Conservation (phyloP, 2,329 filamentous ascomycete genomes). For the Fusarium setosum region DNA sequence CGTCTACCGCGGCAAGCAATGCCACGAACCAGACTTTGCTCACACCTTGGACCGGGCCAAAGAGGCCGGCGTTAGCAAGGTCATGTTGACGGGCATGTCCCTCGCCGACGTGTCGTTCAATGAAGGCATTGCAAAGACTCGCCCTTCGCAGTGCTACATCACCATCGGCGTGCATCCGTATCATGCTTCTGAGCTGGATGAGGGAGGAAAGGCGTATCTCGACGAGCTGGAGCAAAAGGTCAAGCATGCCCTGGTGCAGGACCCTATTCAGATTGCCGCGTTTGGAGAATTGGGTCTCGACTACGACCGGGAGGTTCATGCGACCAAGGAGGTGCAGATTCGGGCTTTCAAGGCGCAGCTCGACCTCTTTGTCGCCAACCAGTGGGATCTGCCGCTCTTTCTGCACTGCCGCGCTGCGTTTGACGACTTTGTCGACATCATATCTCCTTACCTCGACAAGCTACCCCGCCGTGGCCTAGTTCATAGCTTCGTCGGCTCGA, state of each 20-base stretch:
- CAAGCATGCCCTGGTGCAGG: slow-evolving; percentile 38
- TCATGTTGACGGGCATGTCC: slow-evolving; percentile 55
- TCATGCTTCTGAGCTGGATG: slow-evolving; percentile 57
- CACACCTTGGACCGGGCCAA: slow-evolving; percentile 54
- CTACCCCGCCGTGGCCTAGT: slow-evolving; percentile 38
- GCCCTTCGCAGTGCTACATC: slow-evolving; percentile 51
- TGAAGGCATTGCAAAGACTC: slow-evolving; percentile 42
- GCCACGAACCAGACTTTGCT: slow-evolving; percentile 57
- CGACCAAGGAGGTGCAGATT: slow-evolving; percentile 49
- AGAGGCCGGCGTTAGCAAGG: slow-evolving; percentile 54
- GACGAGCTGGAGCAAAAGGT: slow-evolving; percentile 38
- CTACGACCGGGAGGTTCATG: slow-evolving; percentile 58
- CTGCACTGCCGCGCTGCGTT: slow-evolving; percentile 42
- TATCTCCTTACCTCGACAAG: slow-evolving; percentile 51
- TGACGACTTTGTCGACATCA: slow-evolving; percentile 46
- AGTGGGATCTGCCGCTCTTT: slow-evolving; percentile 41
- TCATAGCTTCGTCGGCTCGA: slow-evolving; percentile 42
- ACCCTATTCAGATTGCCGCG: slow-evolving; percentile 50
- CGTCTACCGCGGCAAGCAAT: slow-evolving; percentile 60
- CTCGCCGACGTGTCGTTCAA: slow-evolving; percentile 45
- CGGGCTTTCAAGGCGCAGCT: slow-evolving; percentile 39
- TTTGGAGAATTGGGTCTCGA: slow-evolving; percentile 64
- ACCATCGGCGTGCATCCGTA: slow-evolving; percentile 64
- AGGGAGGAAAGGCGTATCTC: slow-evolving; percentile 39
- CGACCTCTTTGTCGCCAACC: slow-evolving; percentile 39